These are phyloP conservation scores for Clonostachys rhizophaga DNA, from an alignment of 2,329 filamentous ascomycete genomes.

Conservation along the genomic window DNA sequence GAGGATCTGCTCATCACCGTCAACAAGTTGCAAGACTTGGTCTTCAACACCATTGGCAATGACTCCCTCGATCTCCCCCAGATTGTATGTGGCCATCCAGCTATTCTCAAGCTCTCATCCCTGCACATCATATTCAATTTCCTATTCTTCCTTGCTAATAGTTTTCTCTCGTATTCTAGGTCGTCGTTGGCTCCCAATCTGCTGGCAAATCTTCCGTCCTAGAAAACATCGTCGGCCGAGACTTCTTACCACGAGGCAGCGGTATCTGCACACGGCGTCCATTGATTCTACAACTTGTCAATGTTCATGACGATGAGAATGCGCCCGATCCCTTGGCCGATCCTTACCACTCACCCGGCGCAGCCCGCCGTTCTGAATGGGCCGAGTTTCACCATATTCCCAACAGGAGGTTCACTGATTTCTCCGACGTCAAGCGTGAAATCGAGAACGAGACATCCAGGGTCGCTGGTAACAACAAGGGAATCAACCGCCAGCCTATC, in stretches of 20 bases:
- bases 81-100: conserved; percentile 64
- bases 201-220: conserved; percentile 98
- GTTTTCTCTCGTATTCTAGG: conserved; percentile 43
- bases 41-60: conserved; percentile 99
- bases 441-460: conserved; percentile 95
- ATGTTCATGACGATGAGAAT: conserved; percentile 74
- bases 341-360: conserved; percentile 73
- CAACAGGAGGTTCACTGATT: conserved; percentile 84
- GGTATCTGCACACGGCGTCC: conserved; percentile 94
- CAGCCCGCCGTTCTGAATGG: conserved; percentile 68
- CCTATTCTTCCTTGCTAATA: not conserved
- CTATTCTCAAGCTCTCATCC: not conserved
- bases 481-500: conserved; percentile 95
- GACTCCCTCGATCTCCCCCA: conserved; percentile 96
- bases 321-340: conserved; percentile 61
- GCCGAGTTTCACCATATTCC: conserved; percentile 96
- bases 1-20: conserved; percentile 93
- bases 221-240: conserved; percentile 96
- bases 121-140: not conserved
- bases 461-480: conserved; percentile 92
- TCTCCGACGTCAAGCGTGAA: conserved; percentile 88
- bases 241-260: conserved; percentile 93
- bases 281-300: conserved; percentile 96
- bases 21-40: conserved; percentile 97
- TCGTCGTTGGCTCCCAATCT: conserved; percentile 97